These are phyloP conservation scores for Nitzschia putrida DNA, from an alignment of 108 stramenopile genomes.

Conservation along the genomic window DNA sequence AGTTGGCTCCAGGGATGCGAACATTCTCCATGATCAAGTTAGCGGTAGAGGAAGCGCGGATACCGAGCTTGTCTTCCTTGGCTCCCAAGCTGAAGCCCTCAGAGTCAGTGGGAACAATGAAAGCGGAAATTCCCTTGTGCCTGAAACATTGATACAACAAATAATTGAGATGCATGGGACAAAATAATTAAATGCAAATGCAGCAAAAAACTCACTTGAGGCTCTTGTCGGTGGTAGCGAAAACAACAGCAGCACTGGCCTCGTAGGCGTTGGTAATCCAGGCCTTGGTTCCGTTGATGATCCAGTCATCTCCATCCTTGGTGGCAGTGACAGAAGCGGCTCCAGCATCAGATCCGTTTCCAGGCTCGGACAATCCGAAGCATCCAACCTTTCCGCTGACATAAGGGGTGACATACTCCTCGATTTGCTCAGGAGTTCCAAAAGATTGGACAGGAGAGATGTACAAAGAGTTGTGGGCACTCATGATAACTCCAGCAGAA, in stretches of 20 bases:
- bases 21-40: slow-evolving; percentile 95
- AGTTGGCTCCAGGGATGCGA: slow-evolving; percentile 72
- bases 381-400: slow-evolving; percentile 58
- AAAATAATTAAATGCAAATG: not conserved
- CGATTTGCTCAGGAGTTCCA: slow-evolving; percentile 87
- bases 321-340: slow-evolving; percentile 93
- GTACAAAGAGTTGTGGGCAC: slow-evolving; percentile 93
- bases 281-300: slow-evolving; percentile 97
- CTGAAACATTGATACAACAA: slow-evolving; percentile 20
- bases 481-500: slow-evolving; percentile 95
- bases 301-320: slow-evolving; percentile 85
- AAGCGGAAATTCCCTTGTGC: slow-evolving; percentile 94
- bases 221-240: slow-evolving; percentile 96
- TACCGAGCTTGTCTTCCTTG: slow-evolving; percentile 97
- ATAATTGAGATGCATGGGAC: not conserved
- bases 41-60: slow-evolving; percentile 92
- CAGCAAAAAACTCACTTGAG: slow-evolving; percentile 74
- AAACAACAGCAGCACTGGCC: slow-evolving; percentile 88
- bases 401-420: slow-evolving; percentile 72
- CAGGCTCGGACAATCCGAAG: slow-evolving; percentile 91
- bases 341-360: slow-evolving; percentile 92
- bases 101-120: slow-evolving; percentile 81
- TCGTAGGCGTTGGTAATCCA: slow-evolving; percentile 99
- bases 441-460: slow-evolving; percentile 91
- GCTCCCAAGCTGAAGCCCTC: slow-evolving; percentile 93